Evolutionary conservation across 2,329 filamentous ascomycete genomes (phyloP), one percentile per base, ranked within the genome.

Genomic region (Fusarium annulatum): DNA sequence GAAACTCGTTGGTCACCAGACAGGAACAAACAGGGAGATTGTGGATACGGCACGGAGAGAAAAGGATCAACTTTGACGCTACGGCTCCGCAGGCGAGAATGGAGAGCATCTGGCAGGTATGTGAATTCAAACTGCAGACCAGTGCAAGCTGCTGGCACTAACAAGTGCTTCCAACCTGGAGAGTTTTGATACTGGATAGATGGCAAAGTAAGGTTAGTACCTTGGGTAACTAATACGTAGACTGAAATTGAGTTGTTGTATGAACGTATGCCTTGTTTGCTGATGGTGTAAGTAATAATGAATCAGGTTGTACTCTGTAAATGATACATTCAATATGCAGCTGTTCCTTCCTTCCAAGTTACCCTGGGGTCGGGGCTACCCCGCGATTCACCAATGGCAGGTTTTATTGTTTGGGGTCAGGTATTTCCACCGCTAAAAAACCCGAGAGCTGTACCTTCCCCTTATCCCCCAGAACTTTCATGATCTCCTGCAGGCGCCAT

Each of bases 381-480:
- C 76, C 74, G 64, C 73, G 76, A 78, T 77, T 70, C 72, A 52
- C 63, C 72, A 66, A 39, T 49, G 42, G 36, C 46, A 58, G 45
- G 38, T 51, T 39, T 56, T 38, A 33, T 46, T 46, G 34, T 39
- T 46, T n/a, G 34, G 19, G 38, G 21, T 10, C 19, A 67, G 21
- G 63, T 68, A 67, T 19, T 41, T 9, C n/a, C 7, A 6, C 16
- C 18, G 8, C 26, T 18, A 11, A 23, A 12, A 60, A 18, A 23
- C 23, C 18, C 2, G 11, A 11, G 7, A 23, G 16, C 4, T 60
- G 18, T 67, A 67, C 62, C 38, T 49, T 21, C 14, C 46, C 38
- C 38, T 28, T 36, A 39, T 28, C 33, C 14, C 23, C 26, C 14
- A 18, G 43, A 49, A 43, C 52, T 51, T 49, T n/a, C 4, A 38